Base-by-base conservation (phyloP, 164 flowering plant species). In the Paratinospora sagittata region DNA sequence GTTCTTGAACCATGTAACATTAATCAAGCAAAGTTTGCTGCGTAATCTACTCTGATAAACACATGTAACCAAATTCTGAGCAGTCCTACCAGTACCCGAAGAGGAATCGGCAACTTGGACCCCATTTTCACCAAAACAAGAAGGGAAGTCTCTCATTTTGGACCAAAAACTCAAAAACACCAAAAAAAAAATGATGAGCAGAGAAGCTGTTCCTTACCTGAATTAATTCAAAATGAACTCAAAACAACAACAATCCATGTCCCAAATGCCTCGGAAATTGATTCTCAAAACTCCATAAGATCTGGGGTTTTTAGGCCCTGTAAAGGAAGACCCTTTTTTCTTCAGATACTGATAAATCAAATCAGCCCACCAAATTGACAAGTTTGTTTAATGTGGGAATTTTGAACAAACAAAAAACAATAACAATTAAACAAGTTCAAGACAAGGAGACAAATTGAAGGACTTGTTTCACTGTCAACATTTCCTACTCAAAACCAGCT, bases 91-190 rank as follows among this genome's bases (percentile, higher is more conserved):
- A 21, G 73, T n/a, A 43, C 67, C 74, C 21, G 82, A 78, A 0
- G 86, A 81, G 2, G 83, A 72, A 77, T 84, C 84, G 24, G 83
- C 82, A 63, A 84, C 75, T 69, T 84, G 86, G 63, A 84, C 84
- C 45, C 83, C 86, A 78, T 71, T 84, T 69, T 84, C 84, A 68
- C 80, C 82, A 73, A 81, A 84, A 78, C 86, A 84, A 5, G 86
- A 81, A 64, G 86, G 84, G 55, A 84, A 84, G 67, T 81, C 86
- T 62, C 81, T 79, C 86, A 84, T 84, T 52, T 52, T 52, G n/a
- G 19, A 52, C 58, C 58, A 52, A 52, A n/a, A 52, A 52, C 58
- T 52, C 21, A 52, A 52, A 52, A 16, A 52, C 21, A 52, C 21
- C 58, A 52, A 52, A 52, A 3, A 52, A 49, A 47, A 45, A 60